These are phyloP conservation scores for Tetrahymena malaccensis DNA, from an alignment of 73 alveolate species.

Conservation along the genomic window DNA sequence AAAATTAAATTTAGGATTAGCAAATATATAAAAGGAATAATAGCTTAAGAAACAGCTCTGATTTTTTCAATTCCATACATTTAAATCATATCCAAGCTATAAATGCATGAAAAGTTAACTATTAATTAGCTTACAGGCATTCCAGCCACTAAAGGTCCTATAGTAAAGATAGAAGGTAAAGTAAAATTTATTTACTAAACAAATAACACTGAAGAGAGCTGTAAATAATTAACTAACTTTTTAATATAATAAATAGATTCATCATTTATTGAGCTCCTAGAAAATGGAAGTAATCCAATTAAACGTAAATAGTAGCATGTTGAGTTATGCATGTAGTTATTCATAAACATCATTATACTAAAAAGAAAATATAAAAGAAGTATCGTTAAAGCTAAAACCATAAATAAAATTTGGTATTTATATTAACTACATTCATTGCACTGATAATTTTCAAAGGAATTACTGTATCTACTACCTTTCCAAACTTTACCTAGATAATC, in stretches of 20 bases:
- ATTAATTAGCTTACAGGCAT: neutral
- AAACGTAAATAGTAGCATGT: neutral
- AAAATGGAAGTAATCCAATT: neutral
- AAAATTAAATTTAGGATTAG: neutral
- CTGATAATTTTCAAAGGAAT: neutral
- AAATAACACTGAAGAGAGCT: neutral
- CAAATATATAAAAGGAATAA: neutral
- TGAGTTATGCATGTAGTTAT: neutral
- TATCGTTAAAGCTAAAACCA: neutral
- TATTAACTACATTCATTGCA: neutral
- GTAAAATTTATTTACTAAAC: neutral
- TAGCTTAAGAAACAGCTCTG: neutral
- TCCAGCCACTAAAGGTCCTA: neutral
- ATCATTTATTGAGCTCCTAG: neutral
- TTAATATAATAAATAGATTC: neutral
- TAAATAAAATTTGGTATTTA: neutral
- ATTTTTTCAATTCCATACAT: neutral
- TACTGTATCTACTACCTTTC: neutral
- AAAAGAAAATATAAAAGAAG: neutral
- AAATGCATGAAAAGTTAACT: neutral
- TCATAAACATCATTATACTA: neutral
- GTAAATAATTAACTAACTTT: neutral
- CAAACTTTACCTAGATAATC: neutral
- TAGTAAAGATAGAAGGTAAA: neutral
- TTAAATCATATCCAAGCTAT: neutral